These are phyloP conservation scores for Elsinoe perseae DNA, from an alignment of 2,329 filamentous ascomycete genomes.

Conservation along the genomic window DNA sequence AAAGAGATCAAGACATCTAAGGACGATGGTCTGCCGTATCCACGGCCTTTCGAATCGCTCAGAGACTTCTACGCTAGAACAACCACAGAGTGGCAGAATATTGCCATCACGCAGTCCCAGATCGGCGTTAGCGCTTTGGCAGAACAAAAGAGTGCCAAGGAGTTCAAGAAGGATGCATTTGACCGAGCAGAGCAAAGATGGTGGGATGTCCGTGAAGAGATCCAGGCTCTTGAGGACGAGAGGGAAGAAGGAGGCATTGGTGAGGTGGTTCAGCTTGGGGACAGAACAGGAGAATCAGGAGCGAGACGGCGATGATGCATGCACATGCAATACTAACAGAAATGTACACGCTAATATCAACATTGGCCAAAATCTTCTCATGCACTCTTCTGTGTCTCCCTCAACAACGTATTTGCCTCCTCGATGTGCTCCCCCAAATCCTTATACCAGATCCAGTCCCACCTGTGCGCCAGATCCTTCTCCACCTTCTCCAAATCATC, in stretches of 20 bases:
- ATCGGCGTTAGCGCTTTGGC: conserved; percentile 45
- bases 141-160: conserved; percentile 69
- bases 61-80: conserved; percentile 89
- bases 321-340: neutral
- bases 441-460: conserved; percentile 37
- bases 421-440: conserved; percentile 30
- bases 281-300: neutral
- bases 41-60: conserved; percentile 76
- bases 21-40: conserved; percentile 68
- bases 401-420: conserved; percentile 22
- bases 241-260: conserved; percentile 92
- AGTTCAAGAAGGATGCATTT: conserved; percentile 86
- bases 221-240: conserved; percentile 84
- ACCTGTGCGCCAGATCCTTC: conserved; percentile 26
- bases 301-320: neutral
- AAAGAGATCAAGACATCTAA: conserved; percentile 40
- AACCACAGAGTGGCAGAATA: conserved; percentile 81
- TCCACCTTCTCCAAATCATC: conserved; percentile 32
- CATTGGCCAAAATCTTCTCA: neutral
- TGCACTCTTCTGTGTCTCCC: neutral
- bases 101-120: conserved; percentile 40
- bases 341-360: neutral
- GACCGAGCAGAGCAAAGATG: conserved; percentile 90
- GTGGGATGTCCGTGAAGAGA: conserved; percentile 97
- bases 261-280: conserved; percentile 59